Evolutionary conservation across 805 yeast genomes (phyloP), one percentile per base, ranked within the genome.

Genomic region (Nakazawaea peltata): DNA sequence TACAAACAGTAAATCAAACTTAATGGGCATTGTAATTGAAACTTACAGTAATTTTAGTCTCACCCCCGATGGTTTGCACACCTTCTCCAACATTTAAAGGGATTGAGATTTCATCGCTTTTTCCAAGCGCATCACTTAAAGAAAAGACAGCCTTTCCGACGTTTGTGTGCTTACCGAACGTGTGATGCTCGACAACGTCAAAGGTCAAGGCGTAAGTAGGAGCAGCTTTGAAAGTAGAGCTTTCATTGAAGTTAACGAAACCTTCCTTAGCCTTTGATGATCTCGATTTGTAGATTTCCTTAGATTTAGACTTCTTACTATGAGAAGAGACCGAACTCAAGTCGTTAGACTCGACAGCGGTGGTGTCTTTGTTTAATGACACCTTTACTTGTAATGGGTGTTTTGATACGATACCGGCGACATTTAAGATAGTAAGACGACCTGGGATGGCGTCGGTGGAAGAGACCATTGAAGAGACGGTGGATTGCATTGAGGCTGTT

Each of bases 151-250:
- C 76, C 31, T 65, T 65, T 10, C 81, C 94, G 27, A 86, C 37
- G 38, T 74, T 82, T 19, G 63, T 61, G 45, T 74, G 79, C 49
- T 80, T 77, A 26, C 94, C 87, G 46, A 88, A 69, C 2, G 75
- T 69, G 52, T 83, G 92, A 49, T 74, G 81, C 23, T 77, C 74
- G 28, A 74, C 64, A 19, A 84, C 72, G 27, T 67, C 65, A 48
- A 90, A 72, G 3, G 73, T 60, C 28, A 88, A 48, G 36, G 63
- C 67, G 3, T 79, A 77, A 9, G 71, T 79, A 4, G 77, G 57
- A 4, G 79, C 64, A 4, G 90, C 78, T 48, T 71, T 76, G 62
- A 88, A 82, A 4, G 77, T 65, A 41, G 70, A 63, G 15, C 76
- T 63, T 50, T 85, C 95, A 40, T 74, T 67, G 74, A 81, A 78